A percentile compares a stretch with the other conserved stretches of the same genome.
Conservation (phyloP, 352 stramenopile genomes). For the Globisporangium lucens region DNA sequence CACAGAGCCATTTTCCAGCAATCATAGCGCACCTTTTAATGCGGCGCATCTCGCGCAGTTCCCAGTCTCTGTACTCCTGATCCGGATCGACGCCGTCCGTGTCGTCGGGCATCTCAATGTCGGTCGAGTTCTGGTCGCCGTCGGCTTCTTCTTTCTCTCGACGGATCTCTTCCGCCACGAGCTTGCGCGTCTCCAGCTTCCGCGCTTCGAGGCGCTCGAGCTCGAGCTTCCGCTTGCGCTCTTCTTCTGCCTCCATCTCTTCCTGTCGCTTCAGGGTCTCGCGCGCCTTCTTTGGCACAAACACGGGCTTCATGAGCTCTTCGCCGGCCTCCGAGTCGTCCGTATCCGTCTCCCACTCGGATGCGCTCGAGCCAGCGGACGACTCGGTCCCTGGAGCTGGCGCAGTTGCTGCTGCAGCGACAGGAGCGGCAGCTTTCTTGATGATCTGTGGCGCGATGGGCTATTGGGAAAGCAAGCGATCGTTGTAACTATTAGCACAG, state of each 20-base stretch:
- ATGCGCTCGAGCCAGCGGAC: constrained; percentile 47
- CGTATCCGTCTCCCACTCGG: constrained; percentile 82
- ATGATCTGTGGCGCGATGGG: constrained; percentile 36
- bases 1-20: neutral
- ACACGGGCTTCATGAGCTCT: constrained; percentile 89
- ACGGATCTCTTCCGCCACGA: constrained; percentile 74
- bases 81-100: constrained; percentile 87
- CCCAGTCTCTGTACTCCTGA: constrained; percentile 92
- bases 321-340: constrained; percentile 70
- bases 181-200: constrained; percentile 68
- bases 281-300: constrained; percentile 88
- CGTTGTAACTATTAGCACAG: neutral
- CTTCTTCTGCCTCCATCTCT: constrained; percentile 72
- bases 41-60: constrained; percentile 91
- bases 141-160: constrained; percentile 58
- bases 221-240: constrained; percentile 50
- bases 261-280: constrained; percentile 82
- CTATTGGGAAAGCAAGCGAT: constrained; percentile 11
- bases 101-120: constrained; percentile 89
- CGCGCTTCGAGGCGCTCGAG: constrained; percentile 39
- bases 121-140: constrained; percentile 47
- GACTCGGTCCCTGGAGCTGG: constrained; percentile 24
- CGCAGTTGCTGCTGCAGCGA: neutral
- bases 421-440: constrained; percentile 19
- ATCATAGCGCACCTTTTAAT: constrained; percentile 72